phyloP scores from a whole-genome alignment of 495 filamentous ascomycete genomes.

The Cenococcum geophilum region DNA sequence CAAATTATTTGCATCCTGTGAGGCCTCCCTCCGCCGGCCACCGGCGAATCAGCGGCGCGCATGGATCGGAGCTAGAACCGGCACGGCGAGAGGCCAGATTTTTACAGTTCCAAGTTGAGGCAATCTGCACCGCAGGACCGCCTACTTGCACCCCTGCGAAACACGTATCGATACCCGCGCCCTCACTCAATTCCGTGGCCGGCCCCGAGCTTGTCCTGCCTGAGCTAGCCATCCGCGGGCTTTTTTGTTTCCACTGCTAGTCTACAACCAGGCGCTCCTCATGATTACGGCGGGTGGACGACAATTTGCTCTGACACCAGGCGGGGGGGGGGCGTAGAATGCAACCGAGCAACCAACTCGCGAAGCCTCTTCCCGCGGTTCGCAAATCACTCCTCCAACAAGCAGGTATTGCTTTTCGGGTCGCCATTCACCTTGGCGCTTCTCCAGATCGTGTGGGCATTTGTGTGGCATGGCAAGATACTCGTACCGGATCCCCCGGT shows the following conservation, averaged over 20 bases:
- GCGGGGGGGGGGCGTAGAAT: slow-evolving; percentile 13
- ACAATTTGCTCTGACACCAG: slow-evolving; percentile 16
- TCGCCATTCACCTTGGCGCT: slow-evolving; percentile 20
- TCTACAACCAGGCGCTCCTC: neutral
- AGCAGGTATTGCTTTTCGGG: slow-evolving; percentile 25
- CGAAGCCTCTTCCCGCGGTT: slow-evolving; percentile 5
- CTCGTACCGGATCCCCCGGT: neutral
- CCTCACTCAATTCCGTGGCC: neutral
- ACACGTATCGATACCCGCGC: slow-evolving; percentile 28
- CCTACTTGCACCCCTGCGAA: slow-evolving; percentile 27
- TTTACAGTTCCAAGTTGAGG: slow-evolving; percentile 29
- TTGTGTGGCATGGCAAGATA: neutral
- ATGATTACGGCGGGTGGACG: slow-evolving; percentile 13
- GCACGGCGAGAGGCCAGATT: slow-evolving; percentile 24
- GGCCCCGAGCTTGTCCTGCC: slow-evolving; percentile 7
- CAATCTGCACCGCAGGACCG: slow-evolving; percentile 33
- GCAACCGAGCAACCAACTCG: slow-evolving; percentile 12
- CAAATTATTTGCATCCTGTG: slow-evolving; percentile 30
- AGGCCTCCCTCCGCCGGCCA: slow-evolving; percentile 1
- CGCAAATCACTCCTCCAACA: slow-evolving; percentile 11
- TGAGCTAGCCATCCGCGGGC: slow-evolving; percentile 17
- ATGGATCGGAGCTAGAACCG: slow-evolving; percentile 16
- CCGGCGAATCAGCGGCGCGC: slow-evolving; percentile 19
- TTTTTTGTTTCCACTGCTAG: slow-evolving; percentile 17
- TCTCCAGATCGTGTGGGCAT: slow-evolving; percentile 2